Evolutionary conservation across 257 asterid species (phyloP).

Genomic region (Solanum piurae): DNA sequence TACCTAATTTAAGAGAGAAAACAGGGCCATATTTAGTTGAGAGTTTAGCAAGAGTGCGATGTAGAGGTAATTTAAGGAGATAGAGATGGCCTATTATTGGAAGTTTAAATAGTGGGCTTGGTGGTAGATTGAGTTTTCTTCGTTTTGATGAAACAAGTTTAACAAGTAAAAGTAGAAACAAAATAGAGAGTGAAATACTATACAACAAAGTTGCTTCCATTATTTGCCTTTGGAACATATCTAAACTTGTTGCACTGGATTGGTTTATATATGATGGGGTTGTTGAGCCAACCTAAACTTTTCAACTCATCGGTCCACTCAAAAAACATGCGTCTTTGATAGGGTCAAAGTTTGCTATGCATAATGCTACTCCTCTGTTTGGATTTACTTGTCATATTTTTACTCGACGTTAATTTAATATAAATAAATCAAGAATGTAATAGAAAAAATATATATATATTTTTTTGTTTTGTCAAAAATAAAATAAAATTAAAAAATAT

Average conservation of each 20-base stretch:
- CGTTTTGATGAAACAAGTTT: not conserved
- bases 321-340: not conserved
- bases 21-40: constrained; percentile 22
- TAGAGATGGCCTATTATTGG: constrained; percentile 54
- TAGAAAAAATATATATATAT: too few species aligned
- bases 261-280: not conserved
- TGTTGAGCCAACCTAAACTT: not conserved
- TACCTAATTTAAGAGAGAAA: constrained; percentile 38
- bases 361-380: not conserved
- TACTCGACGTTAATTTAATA: too few species aligned
- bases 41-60: constrained; percentile 22
- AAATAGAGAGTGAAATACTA: not conserved
- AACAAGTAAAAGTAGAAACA: not conserved
- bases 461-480: too few species aligned
- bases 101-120: constrained; percentile 24
- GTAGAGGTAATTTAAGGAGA: constrained; percentile 41
- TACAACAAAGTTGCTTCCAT: not conserved
- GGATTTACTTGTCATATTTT: too few species aligned
- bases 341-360: not conserved
- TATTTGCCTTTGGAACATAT: not conserved
- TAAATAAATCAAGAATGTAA: not conserved
- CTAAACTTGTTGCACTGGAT: not conserved
- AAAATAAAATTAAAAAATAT: too few species aligned
- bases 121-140: constrained; percentile 26
- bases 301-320: not conserved